phyloP scores from a whole-genome alignment of 768 basidiomycete species.

The Mycena floridula region DNA sequence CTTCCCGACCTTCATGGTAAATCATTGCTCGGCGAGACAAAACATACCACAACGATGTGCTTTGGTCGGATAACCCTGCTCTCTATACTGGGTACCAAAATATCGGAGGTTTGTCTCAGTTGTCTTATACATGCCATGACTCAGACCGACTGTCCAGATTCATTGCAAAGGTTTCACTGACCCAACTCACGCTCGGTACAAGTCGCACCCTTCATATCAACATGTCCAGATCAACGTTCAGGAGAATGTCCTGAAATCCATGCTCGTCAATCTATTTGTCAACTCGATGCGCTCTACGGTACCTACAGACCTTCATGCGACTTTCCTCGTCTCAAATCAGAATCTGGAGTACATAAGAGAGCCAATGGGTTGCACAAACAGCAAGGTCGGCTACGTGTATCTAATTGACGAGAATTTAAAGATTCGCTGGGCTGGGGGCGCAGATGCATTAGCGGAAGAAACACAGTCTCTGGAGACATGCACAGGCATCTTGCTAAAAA shows the following conservation, averaged over 20 bases:
- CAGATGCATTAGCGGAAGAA: constrained; percentile 75
- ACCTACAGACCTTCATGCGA: constrained; percentile 57
- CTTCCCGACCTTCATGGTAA: constrained; percentile 83
- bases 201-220: constrained; percentile 56
- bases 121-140: not conserved
- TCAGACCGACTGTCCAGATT: constrained; percentile 30
- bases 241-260: constrained; percentile 87
- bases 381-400: constrained; percentile 87
- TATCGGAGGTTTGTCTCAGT: constrained; percentile 67
- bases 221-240: constrained; percentile 88
- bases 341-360: constrained; percentile 84
- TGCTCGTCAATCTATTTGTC: constrained; percentile 84
- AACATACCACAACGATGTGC: constrained; percentile 76
- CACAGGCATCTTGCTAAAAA: constrained; percentile 58
- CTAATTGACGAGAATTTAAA: constrained; percentile 80
- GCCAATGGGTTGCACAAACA: constrained; percentile 83
- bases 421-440: constrained; percentile 91
- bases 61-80: constrained; percentile 74
- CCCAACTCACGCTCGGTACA: constrained; percentile 47
- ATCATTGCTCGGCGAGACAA: constrained; percentile 46
- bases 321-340: constrained; percentile 76
- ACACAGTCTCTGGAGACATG: constrained; percentile 62
- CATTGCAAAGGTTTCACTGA: constrained; percentile 71
- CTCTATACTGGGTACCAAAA: constrained; percentile 75
- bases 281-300: constrained; percentile 62